A percentile compares a stretch with the other conserved stretches of the same genome.
phyloP scores from a whole-genome alignment of 2,329 filamentous ascomycete species.

The Colletotrichum musae region DNA sequence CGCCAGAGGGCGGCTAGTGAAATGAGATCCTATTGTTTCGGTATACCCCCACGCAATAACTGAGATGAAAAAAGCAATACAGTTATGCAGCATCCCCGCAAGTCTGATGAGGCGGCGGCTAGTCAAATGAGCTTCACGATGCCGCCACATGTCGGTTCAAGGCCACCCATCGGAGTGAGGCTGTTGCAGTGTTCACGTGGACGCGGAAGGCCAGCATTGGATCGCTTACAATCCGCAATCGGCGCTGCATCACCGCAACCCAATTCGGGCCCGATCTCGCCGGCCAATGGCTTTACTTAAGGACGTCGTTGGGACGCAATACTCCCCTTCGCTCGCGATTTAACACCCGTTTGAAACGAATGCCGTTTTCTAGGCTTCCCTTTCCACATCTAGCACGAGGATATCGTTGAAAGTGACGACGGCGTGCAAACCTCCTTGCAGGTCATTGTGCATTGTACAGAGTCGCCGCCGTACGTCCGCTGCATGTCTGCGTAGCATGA shows the following conservation, averaged over 20 bases:
- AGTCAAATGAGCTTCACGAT: constrained; percentile 38
- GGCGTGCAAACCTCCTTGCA: neutral
- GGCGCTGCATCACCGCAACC: constrained; percentile 40
- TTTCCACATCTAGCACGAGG: neutral
- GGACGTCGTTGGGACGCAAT: constrained; percentile 24
- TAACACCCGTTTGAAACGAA: neutral
- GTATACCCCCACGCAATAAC: constrained; percentile 22
- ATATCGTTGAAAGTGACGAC: constrained; percentile 22
- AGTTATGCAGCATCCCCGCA: constrained; percentile 38
- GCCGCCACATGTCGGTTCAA: constrained; percentile 30
- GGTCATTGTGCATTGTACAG: constrained; percentile 13
- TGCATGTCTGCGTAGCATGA: constrained; percentile 37
- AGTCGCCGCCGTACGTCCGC: constrained; percentile 12
- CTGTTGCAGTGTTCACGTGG: constrained; percentile 37
- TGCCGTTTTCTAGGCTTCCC: neutral
- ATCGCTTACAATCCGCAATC: constrained; percentile 40
- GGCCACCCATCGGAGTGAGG: constrained; percentile 38
- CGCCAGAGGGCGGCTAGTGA: constrained; percentile 7
- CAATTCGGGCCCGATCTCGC: constrained; percentile 40
- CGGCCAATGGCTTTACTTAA: constrained; percentile 39
- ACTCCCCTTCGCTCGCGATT: neutral
- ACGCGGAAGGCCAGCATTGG: constrained; percentile 34
- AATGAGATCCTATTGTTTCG: constrained; percentile 18
- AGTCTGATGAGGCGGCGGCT: constrained; percentile 26
- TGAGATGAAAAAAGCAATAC: constrained; percentile 36